These are phyloP conservation scores for Aspergillus candidus DNA, from an alignment of 2,329 filamentous ascomycete genomes.

Conservation along the genomic window DNA sequence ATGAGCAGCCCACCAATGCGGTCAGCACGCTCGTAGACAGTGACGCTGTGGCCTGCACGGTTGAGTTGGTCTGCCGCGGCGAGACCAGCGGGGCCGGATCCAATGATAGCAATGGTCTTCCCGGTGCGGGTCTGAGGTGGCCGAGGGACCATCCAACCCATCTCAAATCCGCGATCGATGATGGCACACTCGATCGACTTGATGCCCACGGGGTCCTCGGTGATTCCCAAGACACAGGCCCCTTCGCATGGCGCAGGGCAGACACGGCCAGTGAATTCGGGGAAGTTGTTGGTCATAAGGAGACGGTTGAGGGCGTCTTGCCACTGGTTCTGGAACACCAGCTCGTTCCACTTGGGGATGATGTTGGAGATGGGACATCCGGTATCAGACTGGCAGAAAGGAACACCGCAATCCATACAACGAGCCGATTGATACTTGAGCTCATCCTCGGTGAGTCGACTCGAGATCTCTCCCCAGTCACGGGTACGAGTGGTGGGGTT, in stretches of 20 bases:
- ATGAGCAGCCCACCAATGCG: slow-evolving; percentile 87
- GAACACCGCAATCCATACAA: slow-evolving; percentile 98
- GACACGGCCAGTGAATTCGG: slow-evolving; percentile 94
- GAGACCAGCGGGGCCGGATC: slow-evolving; percentile 86
- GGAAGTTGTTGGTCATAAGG: slow-evolving; percentile 97
- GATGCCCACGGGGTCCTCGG: slow-evolving; percentile 94
- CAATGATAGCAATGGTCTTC: slow-evolving; percentile 83
- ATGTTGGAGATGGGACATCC: slow-evolving; percentile 96
- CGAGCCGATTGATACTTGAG: slow-evolving; percentile 94
- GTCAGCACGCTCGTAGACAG: slow-evolving; percentile 88
- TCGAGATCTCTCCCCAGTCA: slow-evolving; percentile 88
- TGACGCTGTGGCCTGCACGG: slow-evolving; percentile 80
- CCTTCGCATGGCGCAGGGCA: slow-evolving; percentile 96
- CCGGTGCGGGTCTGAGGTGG: slow-evolving; percentile 75
- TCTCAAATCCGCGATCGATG: slow-evolving; percentile 94
- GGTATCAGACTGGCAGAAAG: slow-evolving; percentile 94
- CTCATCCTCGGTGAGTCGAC: slow-evolving; percentile 84
- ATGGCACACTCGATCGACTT: slow-evolving; percentile 98
- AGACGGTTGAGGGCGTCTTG: slow-evolving; percentile 84
- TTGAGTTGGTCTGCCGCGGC: slow-evolving; percentile 91
- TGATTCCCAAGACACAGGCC: slow-evolving; percentile 92
- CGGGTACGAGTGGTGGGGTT: slow-evolving; percentile 75
- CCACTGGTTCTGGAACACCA: slow-evolving; percentile 74
- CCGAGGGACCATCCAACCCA: slow-evolving; percentile 91
- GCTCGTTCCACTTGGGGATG: slow-evolving; percentile 93